Evolutionary conservation across 2,329 filamentous ascomycete genomes (phyloP), one percentile per base, ranked within the genome.

Genomic region (Colletotrichum spinosum): DNA sequence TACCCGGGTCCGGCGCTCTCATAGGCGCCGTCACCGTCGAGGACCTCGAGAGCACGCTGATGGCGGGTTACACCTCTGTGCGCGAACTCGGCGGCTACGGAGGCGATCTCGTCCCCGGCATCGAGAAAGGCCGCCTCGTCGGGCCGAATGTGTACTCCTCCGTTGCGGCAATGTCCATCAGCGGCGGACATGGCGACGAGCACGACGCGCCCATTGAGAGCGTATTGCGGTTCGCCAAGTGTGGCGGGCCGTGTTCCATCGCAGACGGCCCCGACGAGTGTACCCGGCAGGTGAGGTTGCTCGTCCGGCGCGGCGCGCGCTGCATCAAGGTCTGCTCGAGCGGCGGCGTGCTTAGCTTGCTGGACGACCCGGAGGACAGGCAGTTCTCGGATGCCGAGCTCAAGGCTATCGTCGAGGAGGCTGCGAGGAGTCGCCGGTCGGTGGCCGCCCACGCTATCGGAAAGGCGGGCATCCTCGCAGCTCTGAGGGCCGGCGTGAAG

Each of bases 11-110:
- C 55, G 55, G 69, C 17, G 60, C 72, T 38, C 71, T 81, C 10
- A 73, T 78, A 11, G 82, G 81, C 4, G 80, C 80, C 6, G 73
- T 81, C 33, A 77, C 73, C 9, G 78, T 79, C 3, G 73, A 75
- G 6, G 80, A 82, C 69, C 74, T 81, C 5, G 72, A 76, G 46
- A 74, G 74, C 7, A 80, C 80, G 2, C 74, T 85, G 6, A 75
- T 81, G 68, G 77, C 78, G 6, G 84, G 84, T 7, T 85, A 84
- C 73, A 86, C 84, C 0, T 83, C 80, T 10, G 76, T 86, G 3
- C 75, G 83, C 15, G 84, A 86, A 67, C 71, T 84, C 10, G 82
- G 76, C 2, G 83, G 83, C 0, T 83, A 78, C 64, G 82, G 75
- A 1, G 77, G 79, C 4, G 81, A 85, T 46, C 69, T 84, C 10